These are phyloP conservation scores for Talaromyces sp. DNA, from an alignment of 2,329 filamentous ascomycete genomes.

Conservation along the genomic window DNA sequence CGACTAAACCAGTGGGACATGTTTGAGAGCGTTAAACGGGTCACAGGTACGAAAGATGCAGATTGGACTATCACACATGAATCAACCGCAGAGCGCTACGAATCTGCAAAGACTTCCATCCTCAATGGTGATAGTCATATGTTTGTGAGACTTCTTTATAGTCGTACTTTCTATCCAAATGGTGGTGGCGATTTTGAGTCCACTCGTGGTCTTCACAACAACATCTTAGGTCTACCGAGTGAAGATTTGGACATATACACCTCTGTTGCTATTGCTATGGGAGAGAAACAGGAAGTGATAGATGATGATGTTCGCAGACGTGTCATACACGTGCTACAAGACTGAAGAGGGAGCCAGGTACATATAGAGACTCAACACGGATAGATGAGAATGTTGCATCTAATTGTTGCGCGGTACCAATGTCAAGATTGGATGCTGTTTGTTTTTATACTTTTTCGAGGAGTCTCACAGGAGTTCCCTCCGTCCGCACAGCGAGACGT, in stretches of 20 bases:
- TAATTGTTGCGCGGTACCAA: too few species aligned
- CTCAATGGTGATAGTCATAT: constrained; percentile 39
- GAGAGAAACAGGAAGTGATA: not conserved
- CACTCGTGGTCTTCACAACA: constrained; percentile 3
- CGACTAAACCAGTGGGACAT: constrained; percentile 59
- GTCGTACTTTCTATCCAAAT: constrained; percentile 50
- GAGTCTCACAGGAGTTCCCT: too few species aligned
- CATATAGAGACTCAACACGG: not conserved
- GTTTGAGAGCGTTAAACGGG: constrained; percentile 56
- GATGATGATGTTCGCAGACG: not conserved
- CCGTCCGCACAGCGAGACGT: too few species aligned
- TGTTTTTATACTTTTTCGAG: too few species aligned
- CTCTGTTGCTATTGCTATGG: not conserved
- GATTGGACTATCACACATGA: constrained; percentile 58
- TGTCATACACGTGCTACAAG: not conserved
- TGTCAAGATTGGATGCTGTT: too few species aligned
- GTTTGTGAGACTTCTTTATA: constrained; percentile 51
- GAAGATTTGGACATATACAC: constrained; percentile 13
- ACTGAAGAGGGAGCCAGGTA: not conserved
- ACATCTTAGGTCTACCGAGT: not conserved
- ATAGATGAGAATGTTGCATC: too few species aligned
- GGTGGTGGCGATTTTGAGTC: constrained; percentile 18
- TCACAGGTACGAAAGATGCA: constrained; percentile 51
- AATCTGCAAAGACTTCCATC: constrained; percentile 44
- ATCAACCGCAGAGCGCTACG: constrained; percentile 44